Evolutionary conservation across 2,329 filamentous ascomycete genomes (phyloP), one percentile per base, ranked within the genome.

Genomic region (Fusarium redolens): DNA sequence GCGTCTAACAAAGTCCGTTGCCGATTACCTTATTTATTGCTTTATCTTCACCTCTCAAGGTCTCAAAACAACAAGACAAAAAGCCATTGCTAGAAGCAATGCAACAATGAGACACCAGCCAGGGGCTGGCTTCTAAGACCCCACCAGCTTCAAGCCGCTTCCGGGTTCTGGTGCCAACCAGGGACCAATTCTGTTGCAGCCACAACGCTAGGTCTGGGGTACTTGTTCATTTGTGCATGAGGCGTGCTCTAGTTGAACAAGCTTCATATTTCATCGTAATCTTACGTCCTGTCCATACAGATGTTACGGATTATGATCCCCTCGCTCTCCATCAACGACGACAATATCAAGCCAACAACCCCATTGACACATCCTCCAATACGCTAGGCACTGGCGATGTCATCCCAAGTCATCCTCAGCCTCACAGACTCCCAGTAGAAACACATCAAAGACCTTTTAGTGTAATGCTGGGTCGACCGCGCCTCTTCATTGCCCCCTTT

Each of bases 181-280:
- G 73, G 68, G 56, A 69, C 67, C 59, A 64, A 44, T 57, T 52
- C 52, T 65, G 63, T 62, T 61, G 50, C 66, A 69, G 73, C 68
- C 68, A 73, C 73, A 59, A 41, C 58, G 38, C 48, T 61, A 35
- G 67, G 71, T 77, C 75, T 70, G 71, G 75, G 75, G 75, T 76
- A 43, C 65, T 52, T 54, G 40, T 25, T 68, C 55, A 54, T 60
- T 68, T 58, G 47, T 69, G 61, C 45, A 67, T 67, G 22, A 54
- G 33, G 7, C 30, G 60, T 35, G 40, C 54, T 60, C 22, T 62
- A 25, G 44, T 31, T 25, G 37, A 30, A 61, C 47, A 38, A 30
- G 61, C 45, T 37, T 47, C 51, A 40, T 50, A 55, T 56, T 62
- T 65, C 52, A 40, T 48, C 20, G 40, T 35, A 45, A 62, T 65